Evolutionary conservation across 306 rosid genomes (phyloP).

Genomic region (Trichosanthes cucumerina): DNA sequence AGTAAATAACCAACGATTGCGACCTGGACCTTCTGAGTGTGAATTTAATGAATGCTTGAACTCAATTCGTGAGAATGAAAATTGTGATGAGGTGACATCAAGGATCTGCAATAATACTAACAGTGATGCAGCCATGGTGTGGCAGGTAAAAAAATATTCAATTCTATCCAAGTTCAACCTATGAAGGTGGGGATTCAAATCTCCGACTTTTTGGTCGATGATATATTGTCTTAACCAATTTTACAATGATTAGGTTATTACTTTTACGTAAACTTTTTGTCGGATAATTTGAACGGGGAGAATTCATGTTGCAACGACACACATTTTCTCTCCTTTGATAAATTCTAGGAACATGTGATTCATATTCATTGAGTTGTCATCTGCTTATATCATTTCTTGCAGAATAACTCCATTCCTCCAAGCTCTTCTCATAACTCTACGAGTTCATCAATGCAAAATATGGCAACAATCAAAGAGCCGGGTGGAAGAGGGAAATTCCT

Average conservation of each 20-base stretch:
- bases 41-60: constrained; percentile 11
- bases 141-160: not conserved
- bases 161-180: not conserved
- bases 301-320: not conserved
- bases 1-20: not conserved
- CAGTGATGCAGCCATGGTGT: constrained; percentile 13
- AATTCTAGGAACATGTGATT: not conserved
- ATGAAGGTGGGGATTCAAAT: no score
- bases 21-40: constrained; percentile 6
- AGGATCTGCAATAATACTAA: constrained; percentile 18
- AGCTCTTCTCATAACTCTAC: not conserved
- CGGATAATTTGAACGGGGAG: not conserved
- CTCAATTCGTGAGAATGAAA: not conserved
- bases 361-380: not conserved
- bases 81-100: not conserved
- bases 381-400: constrained; percentile 4
- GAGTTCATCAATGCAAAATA: not conserved
- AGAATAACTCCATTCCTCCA: constrained; percentile 12
- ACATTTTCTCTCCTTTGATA: not conserved
- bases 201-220: not conserved
- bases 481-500: not conserved
- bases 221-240: no score
- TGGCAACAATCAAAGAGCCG: constrained; percentile 5
- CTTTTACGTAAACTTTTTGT: not conserved
- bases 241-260: not conserved